A percentile compares a stretch with the other conserved stretches of the same genome.
These are phyloP conservation scores for Filosporella fistucella DNA, from an alignment of 495 filamentous ascomycete species.

Conservation along the genomic window DNA sequence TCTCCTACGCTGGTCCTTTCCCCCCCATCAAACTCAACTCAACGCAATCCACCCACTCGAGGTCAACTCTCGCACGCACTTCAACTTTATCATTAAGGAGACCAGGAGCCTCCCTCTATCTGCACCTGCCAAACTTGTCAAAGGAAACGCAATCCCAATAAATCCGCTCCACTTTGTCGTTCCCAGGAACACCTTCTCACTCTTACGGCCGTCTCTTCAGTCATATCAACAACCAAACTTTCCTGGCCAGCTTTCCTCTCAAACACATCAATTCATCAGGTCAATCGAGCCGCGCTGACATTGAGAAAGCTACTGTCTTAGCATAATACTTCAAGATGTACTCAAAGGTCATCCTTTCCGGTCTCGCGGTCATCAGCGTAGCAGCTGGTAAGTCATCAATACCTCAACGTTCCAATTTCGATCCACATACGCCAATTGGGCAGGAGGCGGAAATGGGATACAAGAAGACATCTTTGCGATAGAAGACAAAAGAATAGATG, in stretches of 20 bases:
- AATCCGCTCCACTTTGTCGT: not conserved
- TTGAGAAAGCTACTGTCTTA: slow-evolving; percentile 13
- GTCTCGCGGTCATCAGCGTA: slow-evolving; percentile 60
- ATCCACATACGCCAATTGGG: not conserved
- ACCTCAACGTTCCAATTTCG: not conserved
- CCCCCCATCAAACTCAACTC: too few species aligned
- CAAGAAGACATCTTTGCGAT: slow-evolving; percentile 17
- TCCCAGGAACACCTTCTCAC: not conserved
- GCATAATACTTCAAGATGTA: slow-evolving; percentile 58
- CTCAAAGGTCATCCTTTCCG: slow-evolving; percentile 69
- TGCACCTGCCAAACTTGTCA: not conserved
- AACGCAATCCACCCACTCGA: too few species aligned
- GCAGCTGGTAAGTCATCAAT: slow-evolving; percentile 56
- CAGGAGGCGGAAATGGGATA: slow-evolving; percentile 1
- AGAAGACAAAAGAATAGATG: too few species aligned
- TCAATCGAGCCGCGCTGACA: slow-evolving; percentile 21
- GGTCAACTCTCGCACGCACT: too few species aligned
- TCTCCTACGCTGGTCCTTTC: not conserved
- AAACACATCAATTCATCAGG: slow-evolving; percentile 9
- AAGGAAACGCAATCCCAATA: slow-evolving; percentile 1
- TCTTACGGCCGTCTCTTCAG: not conserved
- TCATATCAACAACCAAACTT: not conserved
- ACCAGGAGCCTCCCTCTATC: too few species aligned
- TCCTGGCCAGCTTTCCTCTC: slow-evolving; percentile 3
- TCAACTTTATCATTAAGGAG: too few species aligned